Evolutionary conservation across 2,329 filamentous ascomycete genomes (phyloP), one percentile per base, ranked within the genome.

Genomic region (Cordyceps pruinosa): DNA sequence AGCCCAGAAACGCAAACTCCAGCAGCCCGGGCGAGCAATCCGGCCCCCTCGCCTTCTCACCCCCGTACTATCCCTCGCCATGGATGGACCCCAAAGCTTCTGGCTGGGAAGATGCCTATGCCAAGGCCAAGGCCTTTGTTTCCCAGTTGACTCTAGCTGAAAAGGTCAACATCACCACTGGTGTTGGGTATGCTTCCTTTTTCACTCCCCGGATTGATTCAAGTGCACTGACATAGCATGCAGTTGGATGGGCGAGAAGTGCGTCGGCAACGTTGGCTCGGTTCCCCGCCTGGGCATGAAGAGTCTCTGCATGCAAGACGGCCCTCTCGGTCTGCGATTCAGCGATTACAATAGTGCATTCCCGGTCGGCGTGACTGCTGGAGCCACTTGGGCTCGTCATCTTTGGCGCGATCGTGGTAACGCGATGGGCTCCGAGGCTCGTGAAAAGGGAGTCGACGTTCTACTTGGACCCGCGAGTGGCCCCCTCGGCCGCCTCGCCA

Each of bases 131-230:
- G 63, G 82, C 79, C 3, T 93, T 96, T 66, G 90, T 97, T 46
- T 87, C 87, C 10, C 85, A 91, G 68, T 74, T 96, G 72, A 96
- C 90, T 1, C 78, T 96, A 35, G 68, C 85, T 12, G 92, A 97
- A 71, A 97, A 96, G 75, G 90, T 97, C 72, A 97, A 97, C 71
- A 71, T 99, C 62, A 97, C 93, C 3, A 97, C 92, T 1, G 93
- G 93, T 70, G 83, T 88, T 61, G 91, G 91, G 82, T 93, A 74
- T 70, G 84, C 74, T 21, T 21, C 39, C 25, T 17, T 5, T 23
- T 25, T 19, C 25, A 25, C 10, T 8, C 9, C n/a, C n/a, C 10
- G 0, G 10, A 10, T 42, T 12, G 17, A 23, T n/a, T 37, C 1
- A 19, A 15, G 5, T 6, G 19, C 54, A 5, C 60, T 62, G 35